Percentiles rank a stretch among this genome's conserved stretches.
These are phyloP conservation scores for Starmerella apicola DNA, from an alignment of 805 yeast species.

Conservation along the genomic window DNA sequence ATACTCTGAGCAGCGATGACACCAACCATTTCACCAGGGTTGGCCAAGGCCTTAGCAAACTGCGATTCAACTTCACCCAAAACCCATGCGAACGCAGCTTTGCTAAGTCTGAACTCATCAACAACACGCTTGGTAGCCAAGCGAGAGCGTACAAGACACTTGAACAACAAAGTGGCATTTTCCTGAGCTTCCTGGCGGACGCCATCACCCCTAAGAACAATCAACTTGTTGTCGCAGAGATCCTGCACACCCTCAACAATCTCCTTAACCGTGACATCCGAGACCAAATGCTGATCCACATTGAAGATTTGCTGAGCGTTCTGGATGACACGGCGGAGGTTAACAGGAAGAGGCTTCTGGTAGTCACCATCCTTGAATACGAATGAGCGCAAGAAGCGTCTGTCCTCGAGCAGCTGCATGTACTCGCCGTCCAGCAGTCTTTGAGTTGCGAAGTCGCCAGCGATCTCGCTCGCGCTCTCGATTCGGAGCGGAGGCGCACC, in stretches of 20 bases:
- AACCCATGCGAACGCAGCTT: constrained; percentile 90
- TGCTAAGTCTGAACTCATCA: constrained; percentile 77
- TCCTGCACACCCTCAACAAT: constrained; percentile 59
- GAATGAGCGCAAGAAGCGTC: constrained; percentile 60
- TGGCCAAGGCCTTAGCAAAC: constrained; percentile 80
- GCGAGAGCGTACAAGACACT: constrained; percentile 84
- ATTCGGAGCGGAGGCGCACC: constrained; percentile 56
- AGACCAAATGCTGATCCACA: constrained; percentile 77
- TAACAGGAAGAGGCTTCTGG: constrained; percentile 96
- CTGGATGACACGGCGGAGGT: constrained; percentile 89
- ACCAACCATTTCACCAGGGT: constrained; percentile 98
- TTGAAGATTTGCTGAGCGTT: constrained; percentile 96
- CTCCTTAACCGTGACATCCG: constrained; percentile 77
- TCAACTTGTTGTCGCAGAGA: constrained; percentile 53
- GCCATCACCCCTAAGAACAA: constrained; percentile 67
- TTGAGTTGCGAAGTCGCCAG: constrained; percentile 81
- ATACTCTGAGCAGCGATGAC: constrained; percentile 94
- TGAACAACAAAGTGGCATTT: constrained; percentile 82
- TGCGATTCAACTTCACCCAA: constrained; percentile 88
- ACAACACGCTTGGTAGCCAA: constrained; percentile 80
- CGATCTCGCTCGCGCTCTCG: constrained; percentile 81
- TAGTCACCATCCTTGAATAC: constrained; percentile 89
- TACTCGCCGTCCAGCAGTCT: constrained; percentile 72
- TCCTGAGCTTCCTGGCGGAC: constrained; percentile 75
- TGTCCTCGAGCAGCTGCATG: constrained; percentile 61